phyloP scores from a whole-genome alignment of 2,329 filamentous ascomycete genomes.

The Ophiostoma perfectum region DNA sequence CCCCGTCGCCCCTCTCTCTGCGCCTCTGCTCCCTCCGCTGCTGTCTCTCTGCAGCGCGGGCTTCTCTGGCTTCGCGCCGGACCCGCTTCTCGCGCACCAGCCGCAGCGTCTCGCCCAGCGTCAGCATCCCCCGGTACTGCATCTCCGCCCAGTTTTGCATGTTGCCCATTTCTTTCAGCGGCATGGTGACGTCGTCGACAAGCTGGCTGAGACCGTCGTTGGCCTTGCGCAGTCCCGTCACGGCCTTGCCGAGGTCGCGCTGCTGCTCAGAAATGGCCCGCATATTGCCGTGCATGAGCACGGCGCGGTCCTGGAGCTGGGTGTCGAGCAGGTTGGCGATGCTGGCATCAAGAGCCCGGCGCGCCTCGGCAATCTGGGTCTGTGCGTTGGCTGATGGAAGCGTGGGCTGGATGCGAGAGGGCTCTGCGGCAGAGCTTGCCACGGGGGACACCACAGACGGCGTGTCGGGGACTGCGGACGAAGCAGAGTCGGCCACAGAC shows the following conservation, averaged over 20 bases:
- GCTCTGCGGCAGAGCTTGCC: background rate
- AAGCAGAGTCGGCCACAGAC: too few species aligned
- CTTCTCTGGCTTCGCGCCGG: constrained; percentile 18
- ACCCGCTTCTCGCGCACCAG: constrained; percentile 40
- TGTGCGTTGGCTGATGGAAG: constrained; percentile 33
- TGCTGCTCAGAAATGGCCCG: constrained; percentile 62
- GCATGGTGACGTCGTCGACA: constrained; percentile 55
- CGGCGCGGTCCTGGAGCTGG: constrained; percentile 62
- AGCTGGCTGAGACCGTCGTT: constrained; percentile 61
- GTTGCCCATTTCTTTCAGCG: constrained; percentile 72
- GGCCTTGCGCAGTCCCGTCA: constrained; percentile 56
- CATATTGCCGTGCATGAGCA: constrained; percentile 64
- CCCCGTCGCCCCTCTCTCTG: background rate
- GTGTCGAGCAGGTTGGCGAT: constrained; percentile 66
- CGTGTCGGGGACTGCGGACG: too few species aligned
- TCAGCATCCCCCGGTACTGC: constrained; percentile 62
- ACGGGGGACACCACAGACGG: too few species aligned
- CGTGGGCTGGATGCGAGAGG: background rate
- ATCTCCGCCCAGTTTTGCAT: constrained; percentile 86
- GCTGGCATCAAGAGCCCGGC: constrained; percentile 54
- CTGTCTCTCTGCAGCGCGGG: constrained; percentile 17
- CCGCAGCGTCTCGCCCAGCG: constrained; percentile 59
- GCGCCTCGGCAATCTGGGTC: constrained; percentile 51
- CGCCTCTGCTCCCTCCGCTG: background rate
- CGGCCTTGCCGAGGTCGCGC: constrained; percentile 56